These are phyloP conservation scores for Fusarium chuoi DNA, from an alignment of 2,329 filamentous ascomycete genomes.

Conservation along the genomic window DNA sequence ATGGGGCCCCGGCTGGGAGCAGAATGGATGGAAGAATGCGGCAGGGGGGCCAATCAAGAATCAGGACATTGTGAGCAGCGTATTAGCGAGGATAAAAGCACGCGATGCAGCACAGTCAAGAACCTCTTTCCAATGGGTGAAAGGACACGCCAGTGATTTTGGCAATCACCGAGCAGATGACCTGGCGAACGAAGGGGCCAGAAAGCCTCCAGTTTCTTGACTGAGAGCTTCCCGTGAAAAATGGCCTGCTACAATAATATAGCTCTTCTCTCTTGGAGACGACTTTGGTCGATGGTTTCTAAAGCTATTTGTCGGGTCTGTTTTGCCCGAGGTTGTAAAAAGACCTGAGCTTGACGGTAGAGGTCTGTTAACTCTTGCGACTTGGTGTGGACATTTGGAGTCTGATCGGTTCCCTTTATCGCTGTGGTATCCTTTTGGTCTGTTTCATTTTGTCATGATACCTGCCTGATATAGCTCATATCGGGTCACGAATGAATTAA, in stretches of 20 bases:
- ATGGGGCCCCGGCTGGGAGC: slow-evolving; percentile 84
- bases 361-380: background rate
- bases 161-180: slow-evolving; percentile 86
- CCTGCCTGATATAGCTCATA: background rate
- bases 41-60: slow-evolving; percentile 82
- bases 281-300: background rate
- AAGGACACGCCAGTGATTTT: slow-evolving; percentile 78
- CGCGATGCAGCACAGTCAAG: slow-evolving; percentile 67
- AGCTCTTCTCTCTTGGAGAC: background rate
- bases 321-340: background rate
- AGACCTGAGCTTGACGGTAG: background rate
- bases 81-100: slow-evolving; percentile 77
- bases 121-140: slow-evolving; percentile 87
- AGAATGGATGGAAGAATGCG: slow-evolving; percentile 80
- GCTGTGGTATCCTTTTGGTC: background rate
- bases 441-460: slow-evolving; percentile 16
- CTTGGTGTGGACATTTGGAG: background rate
- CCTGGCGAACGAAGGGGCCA: slow-evolving; percentile 70
- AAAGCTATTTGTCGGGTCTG: background rate
- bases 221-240: background rate
- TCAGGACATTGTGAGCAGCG: slow-evolving; percentile 80
- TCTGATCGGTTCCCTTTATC: background rate
- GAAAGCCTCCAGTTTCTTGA: slow-evolving; percentile 35
- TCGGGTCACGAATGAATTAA: background rate
- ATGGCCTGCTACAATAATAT: background rate